Percentiles rank a stretch among this genome's conserved stretches.
phyloP scores from a whole-genome alignment of 1,284 basidiomycete species.

The Coniferiporia weirii region DNA sequence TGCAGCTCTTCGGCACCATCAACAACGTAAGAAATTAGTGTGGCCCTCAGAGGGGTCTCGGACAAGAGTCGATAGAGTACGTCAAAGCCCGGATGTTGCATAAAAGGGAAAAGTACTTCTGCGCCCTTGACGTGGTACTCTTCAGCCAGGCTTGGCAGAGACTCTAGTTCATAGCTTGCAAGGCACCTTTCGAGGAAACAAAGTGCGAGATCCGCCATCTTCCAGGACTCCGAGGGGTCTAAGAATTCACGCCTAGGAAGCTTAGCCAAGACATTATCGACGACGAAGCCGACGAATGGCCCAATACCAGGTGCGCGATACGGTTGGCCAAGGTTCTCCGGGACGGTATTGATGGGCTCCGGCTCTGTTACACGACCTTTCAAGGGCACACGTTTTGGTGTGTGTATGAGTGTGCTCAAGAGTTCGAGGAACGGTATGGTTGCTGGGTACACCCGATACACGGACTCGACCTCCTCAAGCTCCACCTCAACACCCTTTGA shows the following conservation, averaged over 20 bases:
- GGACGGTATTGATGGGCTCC: constrained; percentile 67
- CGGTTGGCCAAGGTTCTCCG: constrained; percentile 69
- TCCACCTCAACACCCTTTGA: constrained; percentile 73
- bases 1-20: constrained; percentile 77
- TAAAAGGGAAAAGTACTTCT: constrained; percentile 49
- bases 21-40: constrained; percentile 71
- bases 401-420: constrained; percentile 76
- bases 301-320: constrained; percentile 72
- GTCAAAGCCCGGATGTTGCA: constrained; percentile 85
- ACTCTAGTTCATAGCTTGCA: constrained; percentile 76
- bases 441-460: constrained; percentile 75
- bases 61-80: constrained; percentile 79
- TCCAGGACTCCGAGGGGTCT: constrained; percentile 77
- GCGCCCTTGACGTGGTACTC: constrained; percentile 40
- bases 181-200: constrained; percentile 83
- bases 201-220: constrained; percentile 79
- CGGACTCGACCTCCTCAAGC: constrained; percentile 81
- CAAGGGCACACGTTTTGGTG: constrained; percentile 61
- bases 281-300: constrained; percentile 78
- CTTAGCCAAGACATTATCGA: constrained; percentile 82
- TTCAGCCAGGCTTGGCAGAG: constrained; percentile 47
- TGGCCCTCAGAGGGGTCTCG: constrained; percentile 63
- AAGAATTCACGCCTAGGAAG: constrained; percentile 72
- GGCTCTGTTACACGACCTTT: constrained; percentile 54
- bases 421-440: constrained; percentile 86